Conservation (phyloP, 192 early-diverging fungal species). For the Coemansia sp. region DNA sequence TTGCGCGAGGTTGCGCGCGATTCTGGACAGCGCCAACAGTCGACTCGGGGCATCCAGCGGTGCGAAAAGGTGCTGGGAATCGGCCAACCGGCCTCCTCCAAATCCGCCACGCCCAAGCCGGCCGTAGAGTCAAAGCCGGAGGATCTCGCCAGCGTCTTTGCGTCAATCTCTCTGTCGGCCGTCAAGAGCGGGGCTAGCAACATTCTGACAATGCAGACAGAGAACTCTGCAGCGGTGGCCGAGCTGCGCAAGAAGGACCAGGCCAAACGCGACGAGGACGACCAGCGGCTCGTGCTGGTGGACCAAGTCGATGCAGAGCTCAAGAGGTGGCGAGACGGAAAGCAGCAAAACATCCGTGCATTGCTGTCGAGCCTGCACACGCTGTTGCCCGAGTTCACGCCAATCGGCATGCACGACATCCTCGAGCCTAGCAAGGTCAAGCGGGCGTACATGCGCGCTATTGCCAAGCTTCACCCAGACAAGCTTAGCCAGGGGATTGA, state of each 20-base stretch:
- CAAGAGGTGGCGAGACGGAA: conserved; percentile 75
- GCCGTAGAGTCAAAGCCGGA: conserved; percentile 10
- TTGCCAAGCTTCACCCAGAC: conserved; percentile 91
- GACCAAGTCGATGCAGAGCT: conserved; percentile 80
- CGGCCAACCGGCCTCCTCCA: conserved; percentile 11
- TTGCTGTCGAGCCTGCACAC: conserved; percentile 75
- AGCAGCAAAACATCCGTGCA: conserved; percentile 88
- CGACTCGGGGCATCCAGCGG: conserved; percentile 56
- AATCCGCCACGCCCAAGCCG: not conserved
- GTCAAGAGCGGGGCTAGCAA: conserved; percentile 27
- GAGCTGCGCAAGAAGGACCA: conserved; percentile 72
- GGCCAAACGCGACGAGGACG: conserved; percentile 71
- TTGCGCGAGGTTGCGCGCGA: conserved; percentile 36
- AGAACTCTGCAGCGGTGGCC: conserved; percentile 56
- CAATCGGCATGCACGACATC: conserved; percentile 79
- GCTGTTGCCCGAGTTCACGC: conserved; percentile 79
- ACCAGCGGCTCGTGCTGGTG: conserved; percentile 64
- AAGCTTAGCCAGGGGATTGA: conserved; percentile 83
- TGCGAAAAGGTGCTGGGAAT: conserved; percentile 54
- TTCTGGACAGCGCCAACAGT: conserved; percentile 29
- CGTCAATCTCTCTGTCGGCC: conserved; percentile 29
- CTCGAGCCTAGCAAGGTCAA: conserved; percentile 85
- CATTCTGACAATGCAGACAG: conserved; percentile 20
- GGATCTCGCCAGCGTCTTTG: conserved; percentile 42
- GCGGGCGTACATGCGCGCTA: conserved; percentile 88